These are phyloP conservation scores for Perkinsela sp. DNA, from an alignment of 208 protist genomes.

Conservation along the genomic window DNA sequence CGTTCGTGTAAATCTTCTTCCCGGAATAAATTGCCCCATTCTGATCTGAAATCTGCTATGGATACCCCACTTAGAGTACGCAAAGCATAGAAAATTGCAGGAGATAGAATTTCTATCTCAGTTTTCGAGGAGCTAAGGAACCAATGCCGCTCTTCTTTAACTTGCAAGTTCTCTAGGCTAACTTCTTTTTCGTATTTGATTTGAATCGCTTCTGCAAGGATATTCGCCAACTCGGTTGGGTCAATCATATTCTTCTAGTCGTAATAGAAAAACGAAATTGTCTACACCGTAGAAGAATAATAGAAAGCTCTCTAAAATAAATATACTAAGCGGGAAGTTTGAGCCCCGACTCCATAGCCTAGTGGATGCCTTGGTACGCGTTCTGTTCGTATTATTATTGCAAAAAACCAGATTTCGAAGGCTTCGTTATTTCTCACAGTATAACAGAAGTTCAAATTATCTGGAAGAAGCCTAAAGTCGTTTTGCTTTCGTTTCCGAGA, in stretches of 20 bases:
- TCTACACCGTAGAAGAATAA: no score
- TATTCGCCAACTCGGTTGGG: background rate
- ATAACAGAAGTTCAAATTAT: no score
- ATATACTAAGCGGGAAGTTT: no score
- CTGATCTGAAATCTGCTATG: background rate
- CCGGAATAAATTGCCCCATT: background rate
- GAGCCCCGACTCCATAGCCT: no score
- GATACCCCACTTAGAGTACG: background rate
- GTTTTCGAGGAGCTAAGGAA: background rate
- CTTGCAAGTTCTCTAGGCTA: background rate
- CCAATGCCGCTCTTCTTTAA: background rate
- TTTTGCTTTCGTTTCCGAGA: no score
- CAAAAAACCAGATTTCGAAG: constrained; percentile 1
- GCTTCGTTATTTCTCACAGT: background rate
- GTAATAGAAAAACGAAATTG: no score
- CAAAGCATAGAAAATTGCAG: background rate
- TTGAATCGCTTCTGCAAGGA: background rate
- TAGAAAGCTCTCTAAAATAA: no score
- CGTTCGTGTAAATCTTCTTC: background rate
- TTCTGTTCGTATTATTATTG: no score
- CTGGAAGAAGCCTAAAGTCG: no score
- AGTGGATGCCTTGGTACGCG: no score
- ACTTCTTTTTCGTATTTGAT: background rate
- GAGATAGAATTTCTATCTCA: background rate
- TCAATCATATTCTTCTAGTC: background rate